Evolutionary conservation across 1,284 basidiomycete species (phyloP).

Genomic region (Chalciporus sp.): DNA sequence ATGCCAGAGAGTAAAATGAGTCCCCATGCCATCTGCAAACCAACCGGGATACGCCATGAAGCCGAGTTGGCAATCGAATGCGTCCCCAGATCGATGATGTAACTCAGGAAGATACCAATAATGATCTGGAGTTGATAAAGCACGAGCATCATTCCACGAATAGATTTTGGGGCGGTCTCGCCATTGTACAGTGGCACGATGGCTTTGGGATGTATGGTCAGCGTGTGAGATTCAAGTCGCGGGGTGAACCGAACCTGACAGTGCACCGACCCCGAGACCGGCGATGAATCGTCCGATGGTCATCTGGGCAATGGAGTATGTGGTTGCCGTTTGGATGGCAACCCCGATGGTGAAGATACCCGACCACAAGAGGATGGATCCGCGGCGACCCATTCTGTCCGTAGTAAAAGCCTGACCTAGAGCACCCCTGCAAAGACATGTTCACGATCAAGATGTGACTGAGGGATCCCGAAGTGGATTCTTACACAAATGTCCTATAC

Average conservation of each 20-base stretch:
- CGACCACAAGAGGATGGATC: constrained; percentile 79
- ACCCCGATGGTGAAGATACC: constrained; percentile 73
- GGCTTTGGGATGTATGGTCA: constrained; percentile 39
- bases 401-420: constrained; percentile 69
- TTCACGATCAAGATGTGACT: no score
- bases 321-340: constrained; percentile 70
- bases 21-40: constrained; percentile 70
- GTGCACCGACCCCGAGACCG: constrained; percentile 76
- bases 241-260: constrained; percentile 54
- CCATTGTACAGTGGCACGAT: constrained; percentile 83
- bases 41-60: constrained; percentile 74
- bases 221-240: neutral
- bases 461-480: no score
- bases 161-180: constrained; percentile 75
- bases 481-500: no score
- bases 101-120: constrained; percentile 21
- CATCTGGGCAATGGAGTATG: constrained; percentile 62
- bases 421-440: no score
- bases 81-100: constrained; percentile 37
- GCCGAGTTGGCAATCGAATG: constrained; percentile 60
- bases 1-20: constrained; percentile 68
- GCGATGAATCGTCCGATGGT: constrained; percentile 71
- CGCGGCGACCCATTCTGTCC: constrained; percentile 68
- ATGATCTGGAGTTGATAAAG: neutral
- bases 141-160: constrained; percentile 61